Evolutionary conservation across 176 grass and related monocot species (phyloP).

Genomic region (Saccharum officinarum): DNA sequence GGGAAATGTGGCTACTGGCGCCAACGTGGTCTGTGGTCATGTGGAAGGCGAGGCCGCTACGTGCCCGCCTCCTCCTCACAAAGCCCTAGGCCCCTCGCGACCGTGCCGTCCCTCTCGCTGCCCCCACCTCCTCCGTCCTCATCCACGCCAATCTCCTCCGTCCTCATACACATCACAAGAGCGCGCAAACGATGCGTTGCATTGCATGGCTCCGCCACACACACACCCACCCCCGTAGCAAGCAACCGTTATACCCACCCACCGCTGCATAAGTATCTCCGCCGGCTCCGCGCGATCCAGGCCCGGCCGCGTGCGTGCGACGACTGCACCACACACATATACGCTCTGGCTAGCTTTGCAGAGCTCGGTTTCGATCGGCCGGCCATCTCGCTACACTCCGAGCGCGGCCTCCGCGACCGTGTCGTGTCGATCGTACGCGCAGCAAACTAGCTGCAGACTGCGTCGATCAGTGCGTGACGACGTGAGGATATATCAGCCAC

Average conservation of each 20-base stretch:
- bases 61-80: slow-evolving; percentile 58
- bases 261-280: slow-evolving; percentile 39
- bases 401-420: not conserved
- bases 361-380: not conserved
- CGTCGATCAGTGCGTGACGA: not conserved
- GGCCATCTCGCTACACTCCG: not conserved
- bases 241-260: not conserved
- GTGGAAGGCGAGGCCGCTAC: slow-evolving; percentile 60
- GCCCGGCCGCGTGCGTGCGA: not conserved
- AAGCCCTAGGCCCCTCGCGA: not conserved
- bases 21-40: slow-evolving; percentile 14
- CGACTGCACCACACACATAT: not conserved
- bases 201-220: slow-evolving; percentile 44
- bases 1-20: not conserved
- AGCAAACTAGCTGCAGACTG: not conserved
- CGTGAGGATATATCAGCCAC: slow-evolving; percentile 19
- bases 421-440: not conserved
- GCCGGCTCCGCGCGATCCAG: not conserved
- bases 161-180: not conserved
- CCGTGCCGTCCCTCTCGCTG: slow-evolving; percentile 47
- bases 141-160: not conserved
- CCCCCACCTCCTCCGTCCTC: not conserved
- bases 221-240: not conserved
- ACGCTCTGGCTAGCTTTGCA: not conserved
- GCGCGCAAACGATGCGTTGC: not conserved